phyloP scores from a whole-genome alignment of 2,329 filamentous ascomycete species.

The Colletotrichum tofieldiae region DNA sequence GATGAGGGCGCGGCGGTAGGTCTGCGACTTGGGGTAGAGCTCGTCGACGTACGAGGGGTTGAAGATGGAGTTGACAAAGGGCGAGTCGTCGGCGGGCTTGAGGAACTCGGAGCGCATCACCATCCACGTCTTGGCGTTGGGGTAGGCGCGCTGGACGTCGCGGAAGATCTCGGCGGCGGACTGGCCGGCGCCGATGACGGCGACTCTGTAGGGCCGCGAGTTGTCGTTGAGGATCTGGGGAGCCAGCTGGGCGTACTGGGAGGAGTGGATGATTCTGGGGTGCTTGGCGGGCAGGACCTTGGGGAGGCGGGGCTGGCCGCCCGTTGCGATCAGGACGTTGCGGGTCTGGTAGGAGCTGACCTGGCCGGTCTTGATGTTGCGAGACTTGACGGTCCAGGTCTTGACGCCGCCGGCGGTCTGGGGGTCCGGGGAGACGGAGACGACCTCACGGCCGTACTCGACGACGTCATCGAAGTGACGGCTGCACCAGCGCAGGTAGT shows the following conservation, averaged over 20 bases:
- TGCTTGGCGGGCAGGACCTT: conserved; percentile 77
- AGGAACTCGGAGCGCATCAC: conserved; percentile 88
- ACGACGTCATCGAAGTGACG: conserved; percentile 82
- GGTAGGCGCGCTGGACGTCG: conserved; percentile 86
- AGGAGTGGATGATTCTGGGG: conserved; percentile 88
- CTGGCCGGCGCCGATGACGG: conserved; percentile 91
- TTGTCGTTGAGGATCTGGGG: conserved; percentile 71
- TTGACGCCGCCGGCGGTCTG: conserved; percentile 65
- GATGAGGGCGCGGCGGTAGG: conserved; percentile 73
- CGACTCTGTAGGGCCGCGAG: conserved; percentile 78
- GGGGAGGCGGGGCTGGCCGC: conserved; percentile 79
- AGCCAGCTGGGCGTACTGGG: conserved; percentile 81
- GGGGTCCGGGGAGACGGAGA: conserved; percentile 73
- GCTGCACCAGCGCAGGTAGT: conserved; percentile 95
- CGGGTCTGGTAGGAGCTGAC: conserved; percentile 69
- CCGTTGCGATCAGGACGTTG: conserved; percentile 75
- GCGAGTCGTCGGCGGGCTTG: conserved; percentile 93
- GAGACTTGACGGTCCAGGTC: conserved; percentile 78
- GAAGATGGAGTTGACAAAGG: conserved; percentile 98
- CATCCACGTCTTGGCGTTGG: conserved; percentile 83
- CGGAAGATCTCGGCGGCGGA: conserved; percentile 96
- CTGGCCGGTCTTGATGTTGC: conserved; percentile 71
- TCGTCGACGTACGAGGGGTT: conserved; percentile 84
- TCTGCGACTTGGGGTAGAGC: conserved; percentile 78
- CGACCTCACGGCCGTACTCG: conserved; percentile 83